Evolutionary conservation across 2,329 filamentous ascomycete species (phyloP), one percentile per base, ranked within the genome.

Genomic region (Monilinia fructicola): DNA sequence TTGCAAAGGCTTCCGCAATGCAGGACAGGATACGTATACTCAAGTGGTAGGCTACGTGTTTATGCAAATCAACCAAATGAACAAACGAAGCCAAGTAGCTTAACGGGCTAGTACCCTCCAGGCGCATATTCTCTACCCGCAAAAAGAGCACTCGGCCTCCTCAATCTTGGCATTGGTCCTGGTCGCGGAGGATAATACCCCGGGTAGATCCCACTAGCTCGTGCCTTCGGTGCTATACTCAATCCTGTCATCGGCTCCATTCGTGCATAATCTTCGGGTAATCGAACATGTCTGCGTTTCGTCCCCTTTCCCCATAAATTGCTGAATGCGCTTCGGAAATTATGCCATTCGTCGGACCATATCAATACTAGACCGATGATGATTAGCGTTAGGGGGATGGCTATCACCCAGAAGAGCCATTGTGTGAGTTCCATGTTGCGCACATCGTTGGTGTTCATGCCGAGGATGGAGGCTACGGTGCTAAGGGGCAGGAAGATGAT

Each of bases 401-500:
- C 76, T 1, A 71, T 71, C 2, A 69, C 71, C 76, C 76, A 78
- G 66, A 76, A 77, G 11, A 77, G 62, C 73, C 72, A 74, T 66
- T 77, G 74, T 14, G 65, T 64, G 16, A 68, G 62, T 4, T 71
- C 66, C 71, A 74, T 76, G 21, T 76, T 71, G n/a, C 75, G 69
- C n/a, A 65, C 54, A 55, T 77, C 76, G 18, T 67, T 70, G 9
- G 73, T 75, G 56, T 78, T 77, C 75, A 77, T 76, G 23, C 76
- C 75, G 31, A 77, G 70, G 31, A 77, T 73, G 26, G 69, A 71
- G 1, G 75, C 73, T 7, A 77, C 74, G 14, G 74, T 73, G 7
- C 69, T 68, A 5, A 77, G 67, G 10, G 76, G 76, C 11, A 78
- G 68, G 54, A 78, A 78, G 7, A 78, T 71, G 16, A 77, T 73